Percentiles rank a stretch among this genome's conserved stretches.
Conservation (phyloP, 805 yeast species). For the Nakazawaea peltata region DNA sequence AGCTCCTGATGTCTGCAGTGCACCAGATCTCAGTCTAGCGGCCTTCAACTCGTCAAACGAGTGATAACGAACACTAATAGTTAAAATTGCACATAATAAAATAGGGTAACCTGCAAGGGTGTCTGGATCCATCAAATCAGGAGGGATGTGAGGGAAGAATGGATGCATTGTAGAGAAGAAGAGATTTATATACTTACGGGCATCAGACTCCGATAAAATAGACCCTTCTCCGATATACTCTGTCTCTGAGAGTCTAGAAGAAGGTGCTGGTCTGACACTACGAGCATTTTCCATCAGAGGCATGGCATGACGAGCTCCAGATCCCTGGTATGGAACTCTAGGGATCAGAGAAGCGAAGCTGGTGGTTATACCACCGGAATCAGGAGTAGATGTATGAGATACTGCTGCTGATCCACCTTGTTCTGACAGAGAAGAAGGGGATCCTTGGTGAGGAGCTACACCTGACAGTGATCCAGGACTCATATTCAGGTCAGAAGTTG, state of each 20-base stretch:
- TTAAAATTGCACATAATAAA: slow-evolving; percentile 69
- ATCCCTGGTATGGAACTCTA: no score
- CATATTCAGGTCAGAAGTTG: slow-evolving; percentile 8
- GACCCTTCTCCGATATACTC: slow-evolving; percentile 56
- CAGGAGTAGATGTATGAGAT: background rate
- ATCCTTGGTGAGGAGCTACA: background rate
- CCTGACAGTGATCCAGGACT: background rate
- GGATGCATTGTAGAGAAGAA: slow-evolving; percentile 82
- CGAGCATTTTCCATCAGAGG: slow-evolving; percentile 35
- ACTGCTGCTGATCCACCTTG: background rate
- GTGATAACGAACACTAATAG: slow-evolving; percentile 76
- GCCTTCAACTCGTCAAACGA: slow-evolving; percentile 25
- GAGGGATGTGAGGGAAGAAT: slow-evolving; percentile 81
- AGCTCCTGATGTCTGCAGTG: no score
- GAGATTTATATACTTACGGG: slow-evolving; percentile 43
- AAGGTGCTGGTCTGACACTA: slow-evolving; percentile 37
- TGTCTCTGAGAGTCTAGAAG: slow-evolving; percentile 43
- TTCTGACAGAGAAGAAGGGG: background rate
- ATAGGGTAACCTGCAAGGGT: slow-evolving; percentile 74
- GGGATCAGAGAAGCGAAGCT: background rate
- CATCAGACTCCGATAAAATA: slow-evolving; percentile 56
- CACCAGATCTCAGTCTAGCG: no score
- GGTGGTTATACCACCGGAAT: no score
- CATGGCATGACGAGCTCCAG: slow-evolving; percentile 16
- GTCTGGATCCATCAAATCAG: slow-evolving; percentile 57